Evolutionary conservation across 2,329 filamentous ascomycete species (phyloP).

Genomic region (Pseudogymnoascus sp.): DNA sequence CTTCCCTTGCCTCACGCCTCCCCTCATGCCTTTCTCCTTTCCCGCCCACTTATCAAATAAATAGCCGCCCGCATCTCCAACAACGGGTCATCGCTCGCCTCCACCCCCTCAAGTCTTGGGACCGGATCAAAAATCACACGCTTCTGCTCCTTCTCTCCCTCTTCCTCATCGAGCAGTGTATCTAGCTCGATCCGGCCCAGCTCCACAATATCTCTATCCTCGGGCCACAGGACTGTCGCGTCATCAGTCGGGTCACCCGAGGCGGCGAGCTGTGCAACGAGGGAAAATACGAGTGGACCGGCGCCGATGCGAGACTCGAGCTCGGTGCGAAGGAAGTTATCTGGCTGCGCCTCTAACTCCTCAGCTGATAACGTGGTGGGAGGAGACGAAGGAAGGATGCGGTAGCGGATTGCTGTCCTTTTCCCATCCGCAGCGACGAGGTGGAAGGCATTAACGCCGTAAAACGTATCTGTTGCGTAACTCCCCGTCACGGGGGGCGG

Average conservation of each 20-base stretch:
- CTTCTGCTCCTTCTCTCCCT: constrained; percentile 40
- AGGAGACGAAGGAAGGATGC: constrained; percentile 40
- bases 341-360: constrained; percentile 31
- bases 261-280: constrained; percentile 43
- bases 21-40: constrained; percentile 37
- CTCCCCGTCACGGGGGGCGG: constrained; percentile 43
- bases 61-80: constrained; percentile 47
- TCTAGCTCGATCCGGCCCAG: constrained; percentile 43
- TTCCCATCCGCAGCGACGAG: constrained; percentile 35
- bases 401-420: constrained; percentile 41
- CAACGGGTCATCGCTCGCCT: constrained; percentile 46
- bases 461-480: constrained; percentile 43
- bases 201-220: constrained; percentile 41
- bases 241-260: constrained; percentile 41
- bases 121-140: constrained; percentile 51
- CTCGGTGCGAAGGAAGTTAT: constrained; percentile 44
- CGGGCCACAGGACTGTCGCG: constrained; percentile 46
- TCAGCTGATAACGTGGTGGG: constrained; percentile 33
- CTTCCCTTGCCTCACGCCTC: constrained; percentile 23
- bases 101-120: constrained; percentile 46
- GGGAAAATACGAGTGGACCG: constrained; percentile 37
- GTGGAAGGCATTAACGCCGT: constrained; percentile 42
- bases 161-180: constrained; percentile 32
- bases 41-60: constrained; percentile 48
- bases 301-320: constrained; percentile 32